A percentile compares a stretch with the other conserved stretches of the same genome.
phyloP scores from a whole-genome alignment of 305 asterid species.

The Fraxinus dipetala region DNA sequence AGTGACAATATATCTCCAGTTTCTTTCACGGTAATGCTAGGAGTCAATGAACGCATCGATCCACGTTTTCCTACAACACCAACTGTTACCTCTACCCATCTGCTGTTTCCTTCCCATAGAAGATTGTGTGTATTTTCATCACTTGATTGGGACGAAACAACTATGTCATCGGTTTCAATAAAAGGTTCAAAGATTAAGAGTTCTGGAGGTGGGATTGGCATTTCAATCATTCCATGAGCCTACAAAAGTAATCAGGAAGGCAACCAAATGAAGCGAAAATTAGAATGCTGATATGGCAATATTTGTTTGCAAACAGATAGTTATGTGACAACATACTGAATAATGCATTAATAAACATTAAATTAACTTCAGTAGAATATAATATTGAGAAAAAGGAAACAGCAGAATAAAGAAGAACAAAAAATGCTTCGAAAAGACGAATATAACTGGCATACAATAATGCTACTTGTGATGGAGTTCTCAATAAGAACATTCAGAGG shows the following conservation, averaged over 20 bases:
- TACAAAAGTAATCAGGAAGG: conserved; percentile 26
- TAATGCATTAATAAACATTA: not conserved
- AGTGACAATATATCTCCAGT: conserved; percentile 83
- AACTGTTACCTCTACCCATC: conserved; percentile 94
- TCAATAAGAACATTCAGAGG: not conserved
- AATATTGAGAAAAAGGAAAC: not conserved
- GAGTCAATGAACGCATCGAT: conserved; percentile 74
- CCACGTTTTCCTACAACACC: conserved; percentile 79
- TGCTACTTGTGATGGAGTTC: not conserved
- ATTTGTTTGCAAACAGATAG: not conserved
- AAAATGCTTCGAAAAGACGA: not conserved
- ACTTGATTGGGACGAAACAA: conserved; percentile 47
- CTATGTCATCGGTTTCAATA: conserved; percentile 77
- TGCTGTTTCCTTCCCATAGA: conserved; percentile 76
- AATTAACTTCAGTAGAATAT: not conserved
- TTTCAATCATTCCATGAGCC: conserved; percentile 84
- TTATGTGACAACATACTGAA: not conserved
- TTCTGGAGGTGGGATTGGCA: conserved; percentile 85
- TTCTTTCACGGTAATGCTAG: conserved; percentile 90
- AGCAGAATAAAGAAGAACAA: not conserved
- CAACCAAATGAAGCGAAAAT: conserved; percentile 6
- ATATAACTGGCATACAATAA: not conserved
- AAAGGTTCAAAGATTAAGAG: conserved; percentile 80
- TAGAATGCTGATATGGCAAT: not conserved
- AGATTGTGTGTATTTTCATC: conserved; percentile 46